Conservation (phyloP, 108 stramenopile species). For the Cyclotella cryptica region DNA sequence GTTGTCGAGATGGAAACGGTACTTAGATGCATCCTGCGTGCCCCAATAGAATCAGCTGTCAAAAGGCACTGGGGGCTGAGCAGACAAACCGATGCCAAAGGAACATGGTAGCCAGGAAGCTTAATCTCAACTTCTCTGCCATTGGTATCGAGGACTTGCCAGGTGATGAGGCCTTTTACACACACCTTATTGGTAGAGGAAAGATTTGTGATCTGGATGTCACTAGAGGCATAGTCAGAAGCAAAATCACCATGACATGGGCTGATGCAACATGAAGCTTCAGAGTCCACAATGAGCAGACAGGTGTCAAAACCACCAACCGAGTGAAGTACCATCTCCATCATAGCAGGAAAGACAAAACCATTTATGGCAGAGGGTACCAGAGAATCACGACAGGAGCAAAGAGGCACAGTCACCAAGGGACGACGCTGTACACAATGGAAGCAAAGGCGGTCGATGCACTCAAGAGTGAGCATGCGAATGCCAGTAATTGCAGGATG, state of each 20-base stretch:
- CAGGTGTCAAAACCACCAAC: neutral
- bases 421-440: too few relatives aligned
- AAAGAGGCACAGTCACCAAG: too few relatives aligned
- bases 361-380: too few relatives aligned
- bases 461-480: too few relatives aligned
- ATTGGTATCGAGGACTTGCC: conserved; percentile 5
- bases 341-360: too few relatives aligned
- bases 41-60: neutral
- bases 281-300: neutral
- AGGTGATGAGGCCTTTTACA: conserved; percentile 6
- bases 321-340: too few relatives aligned
- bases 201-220: conserved; percentile 10
- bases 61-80: conserved; percentile 17
- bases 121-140: neutral
- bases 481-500: too few relatives aligned
- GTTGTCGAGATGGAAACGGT: neutral
- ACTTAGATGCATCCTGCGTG: neutral
- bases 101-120: conserved; percentile 1
- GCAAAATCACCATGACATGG: neutral
- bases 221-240: conserved; percentile 7
- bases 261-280: neutral
- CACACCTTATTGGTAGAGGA: conserved; percentile 8
- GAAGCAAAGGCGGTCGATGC: too few relatives aligned
- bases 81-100: conserved; percentile 8
- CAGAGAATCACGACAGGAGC: too few relatives aligned